Base-by-base conservation (phyloP, 306 rosid species). In the Urtica urens region DNA sequence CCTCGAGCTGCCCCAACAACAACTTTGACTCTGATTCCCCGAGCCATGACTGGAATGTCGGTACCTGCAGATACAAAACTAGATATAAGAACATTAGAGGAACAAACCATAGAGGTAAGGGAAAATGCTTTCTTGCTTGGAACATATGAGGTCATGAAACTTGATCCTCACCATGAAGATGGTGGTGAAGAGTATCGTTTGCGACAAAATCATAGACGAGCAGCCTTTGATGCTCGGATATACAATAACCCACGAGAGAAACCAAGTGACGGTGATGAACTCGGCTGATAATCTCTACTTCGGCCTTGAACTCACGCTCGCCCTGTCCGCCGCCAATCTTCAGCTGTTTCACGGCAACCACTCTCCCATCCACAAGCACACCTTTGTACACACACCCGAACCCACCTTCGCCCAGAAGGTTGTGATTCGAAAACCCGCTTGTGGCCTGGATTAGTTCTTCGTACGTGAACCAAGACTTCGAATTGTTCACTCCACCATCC, bases 301-400 rank as follows among this genome's bases (percentile, higher is more conserved):
- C 97, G 56, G 97, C 97, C 62, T 86, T 75, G 71, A 90, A 90
- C 63, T 90, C 97, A 23, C 95, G 95, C 48, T 90, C 97, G 49
- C 97, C 97, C 71, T 90, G 97, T 44, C 82, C 90, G 55, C 95
- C 82, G 53, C 95, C 97, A 69, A 75, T 47, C 76, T 77, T 90
- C 27, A 90, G 84, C 58, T 84, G 97, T 67, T 90, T 90, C 49
- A 90, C 95, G 43, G 97, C 97, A 29, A 90, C 93, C 23, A 57
- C 95, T 68, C 93, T 79, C 66, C 93, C 94, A 72, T 84, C 94
- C 25, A 49, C 29, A 22, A 90, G 80, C 28, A 57, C 40, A 62
- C 97, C 97, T 74, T 81, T 90, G 73, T 81, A 90, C n/a, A 90
- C 97, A 72, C 93, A 84, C 55, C 97, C 97, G 77, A 90, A 90